Evolutionary conservation across 192 early-diverging fungal genomes (phyloP).

Genomic region (Rhizoclosmatium globosum): DNA sequence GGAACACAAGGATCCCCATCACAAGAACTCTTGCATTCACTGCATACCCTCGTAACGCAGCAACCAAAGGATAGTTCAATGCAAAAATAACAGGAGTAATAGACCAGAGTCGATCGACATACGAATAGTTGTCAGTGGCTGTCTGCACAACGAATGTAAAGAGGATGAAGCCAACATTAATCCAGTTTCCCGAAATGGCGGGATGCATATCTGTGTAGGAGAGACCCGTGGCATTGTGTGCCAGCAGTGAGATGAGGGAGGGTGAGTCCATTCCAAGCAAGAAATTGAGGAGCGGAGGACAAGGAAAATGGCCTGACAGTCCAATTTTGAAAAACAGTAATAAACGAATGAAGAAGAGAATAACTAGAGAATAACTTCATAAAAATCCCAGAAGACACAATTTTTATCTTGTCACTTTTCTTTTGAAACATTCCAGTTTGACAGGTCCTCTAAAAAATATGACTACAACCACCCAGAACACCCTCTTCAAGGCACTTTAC

Average conservation of each 20-base stretch:
- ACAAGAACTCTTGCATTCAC: slow-evolving; percentile 50
- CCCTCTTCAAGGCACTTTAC: too few species aligned
- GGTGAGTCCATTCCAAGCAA: slow-evolving; percentile 3
- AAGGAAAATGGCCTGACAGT: too few species aligned
- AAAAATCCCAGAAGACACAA: too few species aligned
- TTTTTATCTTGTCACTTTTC: too few species aligned
- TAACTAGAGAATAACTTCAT: too few species aligned
- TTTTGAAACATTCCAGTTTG: too few species aligned
- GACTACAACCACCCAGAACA: too few species aligned
- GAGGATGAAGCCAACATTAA: not conserved
- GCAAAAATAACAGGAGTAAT: slow-evolving; percentile 71
- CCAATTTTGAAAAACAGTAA: too few species aligned
- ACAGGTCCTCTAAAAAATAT: too few species aligned
- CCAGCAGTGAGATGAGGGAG: not conserved
- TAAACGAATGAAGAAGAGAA: too few species aligned
- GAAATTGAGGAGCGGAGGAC: too few species aligned
- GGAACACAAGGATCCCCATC: slow-evolving; percentile 54
- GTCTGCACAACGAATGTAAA: slow-evolving; percentile 16
- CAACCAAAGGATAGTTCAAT: slow-evolving; percentile 56
- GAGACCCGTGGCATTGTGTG: not conserved
- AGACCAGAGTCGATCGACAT: slow-evolving; percentile 82
- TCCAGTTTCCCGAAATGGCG: not conserved
- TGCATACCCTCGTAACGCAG: slow-evolving; percentile 29
- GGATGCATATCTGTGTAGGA: slow-evolving; percentile 17
- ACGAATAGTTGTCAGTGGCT: slow-evolving; percentile 29